These are phyloP conservation scores for Gynostemma pentaphyllum DNA, from an alignment of 306 rosid species.

Conservation along the genomic window DNA sequence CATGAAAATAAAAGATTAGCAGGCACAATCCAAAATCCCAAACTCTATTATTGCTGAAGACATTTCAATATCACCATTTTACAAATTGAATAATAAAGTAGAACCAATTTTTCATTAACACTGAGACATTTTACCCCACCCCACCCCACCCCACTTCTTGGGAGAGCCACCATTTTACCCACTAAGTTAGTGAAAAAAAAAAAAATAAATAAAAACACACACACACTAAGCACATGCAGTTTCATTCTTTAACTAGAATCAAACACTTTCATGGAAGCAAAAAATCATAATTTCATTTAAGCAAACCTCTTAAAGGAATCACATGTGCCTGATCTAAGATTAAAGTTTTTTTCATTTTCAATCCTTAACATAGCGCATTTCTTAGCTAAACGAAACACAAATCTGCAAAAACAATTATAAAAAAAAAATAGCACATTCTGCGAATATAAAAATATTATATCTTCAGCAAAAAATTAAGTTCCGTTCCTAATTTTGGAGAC, in stretches of 20 bases:
- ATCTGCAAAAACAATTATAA: background rate
- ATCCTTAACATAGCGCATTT: background rate
- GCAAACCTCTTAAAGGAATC: background rate
- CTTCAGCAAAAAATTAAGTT: background rate
- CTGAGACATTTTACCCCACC: background rate
- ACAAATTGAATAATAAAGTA: background rate
- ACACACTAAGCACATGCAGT: background rate
- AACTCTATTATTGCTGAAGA: background rate
- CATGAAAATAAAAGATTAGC: background rate
- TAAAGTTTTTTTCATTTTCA: background rate
- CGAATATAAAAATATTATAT: background rate
- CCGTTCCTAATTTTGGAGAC: background rate
- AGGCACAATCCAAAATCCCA: background rate
- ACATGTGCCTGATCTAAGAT: background rate
- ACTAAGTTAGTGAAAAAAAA: background rate
- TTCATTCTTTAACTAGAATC: background rate
- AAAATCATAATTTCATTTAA: background rate
- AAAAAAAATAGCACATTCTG: background rate
- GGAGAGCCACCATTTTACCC: no score
- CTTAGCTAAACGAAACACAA: background rate
- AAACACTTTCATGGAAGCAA: conserved; percentile 2
- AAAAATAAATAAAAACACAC: background rate
- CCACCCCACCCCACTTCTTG: no score
- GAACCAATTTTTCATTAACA: background rate
- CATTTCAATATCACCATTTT: background rate